phyloP scores from a whole-genome alignment of 257 asterid species.

The Haberlea rhodopensis region DNA sequence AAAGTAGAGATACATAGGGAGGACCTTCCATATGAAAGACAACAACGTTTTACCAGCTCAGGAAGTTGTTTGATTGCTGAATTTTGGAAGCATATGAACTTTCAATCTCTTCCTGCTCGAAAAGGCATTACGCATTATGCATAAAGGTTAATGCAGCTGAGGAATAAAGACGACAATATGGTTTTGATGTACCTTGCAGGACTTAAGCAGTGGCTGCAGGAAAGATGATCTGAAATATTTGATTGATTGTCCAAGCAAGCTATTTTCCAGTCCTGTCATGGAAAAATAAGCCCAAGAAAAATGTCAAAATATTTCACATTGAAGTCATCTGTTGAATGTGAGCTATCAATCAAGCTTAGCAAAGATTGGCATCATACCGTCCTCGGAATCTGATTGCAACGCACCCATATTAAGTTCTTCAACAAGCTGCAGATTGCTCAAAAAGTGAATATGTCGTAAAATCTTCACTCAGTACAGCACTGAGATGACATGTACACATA shows the following conservation, averaged over 20 bases:
- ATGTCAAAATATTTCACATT: constrained; percentile 18
- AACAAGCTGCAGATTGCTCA: constrained; percentile 56
- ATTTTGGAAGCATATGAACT: constrained; percentile 52
- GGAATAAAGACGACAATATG: constrained; percentile 1
- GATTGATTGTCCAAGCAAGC: constrained; percentile 71
- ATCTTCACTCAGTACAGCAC: background rate
- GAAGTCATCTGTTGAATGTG: constrained; percentile 10
- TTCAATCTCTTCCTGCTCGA: constrained; percentile 81
- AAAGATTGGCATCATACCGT: constrained; percentile 42
- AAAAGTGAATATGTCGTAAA: constrained; percentile 13
- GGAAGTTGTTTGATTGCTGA: constrained; percentile 61
- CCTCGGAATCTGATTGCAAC: constrained; percentile 42
- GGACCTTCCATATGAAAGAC: background rate
- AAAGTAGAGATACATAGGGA: background rate
- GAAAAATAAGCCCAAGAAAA: constrained; percentile 13
- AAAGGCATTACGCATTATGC: background rate
- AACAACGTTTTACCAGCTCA: constrained; percentile 52
- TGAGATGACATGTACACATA: background rate
- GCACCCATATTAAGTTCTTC: constrained; percentile 77
- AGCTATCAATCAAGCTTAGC: no score
- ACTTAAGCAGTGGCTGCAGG: constrained; percentile 78
- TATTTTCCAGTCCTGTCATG: constrained; percentile 66
- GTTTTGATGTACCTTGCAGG: constrained; percentile 76
- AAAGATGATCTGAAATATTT: constrained; percentile 70
- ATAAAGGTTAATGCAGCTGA: background rate